Evolutionary conservation across 2,329 filamentous ascomycete species (phyloP), one percentile per base, ranked within the genome.

Genomic region (Aspergillus sp.): DNA sequence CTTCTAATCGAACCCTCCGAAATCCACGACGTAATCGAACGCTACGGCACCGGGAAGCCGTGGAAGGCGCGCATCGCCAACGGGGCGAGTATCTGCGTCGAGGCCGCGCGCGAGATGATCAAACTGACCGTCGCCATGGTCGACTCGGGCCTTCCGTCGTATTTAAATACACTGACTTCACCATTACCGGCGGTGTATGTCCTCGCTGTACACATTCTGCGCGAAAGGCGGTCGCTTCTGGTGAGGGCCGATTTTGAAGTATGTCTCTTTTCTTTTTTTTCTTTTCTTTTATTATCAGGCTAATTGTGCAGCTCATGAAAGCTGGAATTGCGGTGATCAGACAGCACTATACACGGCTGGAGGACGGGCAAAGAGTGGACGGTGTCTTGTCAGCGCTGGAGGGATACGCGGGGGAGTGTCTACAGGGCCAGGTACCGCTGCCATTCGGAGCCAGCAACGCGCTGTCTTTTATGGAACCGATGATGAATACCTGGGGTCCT

Each of bases 271-370:
- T 19, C 31, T 17, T 3, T 4, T 4, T 33, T 47, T 3, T n/a
- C n/a, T n/a, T 23, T 19, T 21, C 3, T 21, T 21, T 21, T 21
- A 31, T 6, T 12, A 1, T 9, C 14, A 15, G 12, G 45, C 25
- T 47, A 19, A 47, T 23, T 6, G 8, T 12, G 25, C 4, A 55
- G 53, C 45, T 55, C 23, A 49, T 49, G 53, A 55, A 55, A 44
- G 53, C 37, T 2, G 53, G 44, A 3, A 49, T 45, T 6, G 25
- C n/a, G 19, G 3, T 55, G 0, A 44, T 46, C 0, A 37, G 40
- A 25, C 25, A 48, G 11, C 14, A 55, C 6, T 55, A 55, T 15
- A 17, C 12, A 8, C 35, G 37, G 8, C 12, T 51, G 3, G 21
- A 51, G 4, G 37, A 14, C 4, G 4, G 7, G 14, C 37, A 41